Base-by-base conservation (phyloP, 2,329 filamentous ascomycete genomes). In the Byssoonygena ceratinophila region DNA sequence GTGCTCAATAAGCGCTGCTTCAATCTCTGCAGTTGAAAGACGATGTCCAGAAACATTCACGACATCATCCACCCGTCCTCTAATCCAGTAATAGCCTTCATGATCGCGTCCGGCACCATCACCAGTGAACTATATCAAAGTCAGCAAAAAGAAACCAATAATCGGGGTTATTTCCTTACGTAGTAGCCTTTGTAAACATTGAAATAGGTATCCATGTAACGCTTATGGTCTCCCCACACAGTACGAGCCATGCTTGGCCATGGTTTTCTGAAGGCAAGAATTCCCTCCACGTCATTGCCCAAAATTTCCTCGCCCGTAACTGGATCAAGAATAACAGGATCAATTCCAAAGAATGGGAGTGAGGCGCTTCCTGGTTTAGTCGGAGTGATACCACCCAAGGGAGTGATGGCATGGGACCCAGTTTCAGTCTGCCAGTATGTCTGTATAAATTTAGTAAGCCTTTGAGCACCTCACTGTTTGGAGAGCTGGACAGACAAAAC, bases 401-500 rank as follows among this genome's bases (percentile, higher is more conserved):
- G 92, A 4, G 89, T 87, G 68, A 98, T 97, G 63, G 95, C 89
- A 71, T 98, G 83, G 58, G 87, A 97, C 53, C 92, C 92, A 1
- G 92, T 98, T 76, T 98, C 92, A 50, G 92, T 98, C 80, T 98
- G 92, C 92, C 92, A 98, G 79, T 98, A 98, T 51, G 92, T 98
- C 88, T 95, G 66, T 49, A 54, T 43, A 22, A n/a, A 20, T 4
- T 46, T 12, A 32, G 9, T 32, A 31, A 9, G 18, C 16, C 43
- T 18, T 18, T 18, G 32, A 36, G 23, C n/a, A n/a, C n/a, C n/a
- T n/a, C n/a, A n/a, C n/a, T n/a, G n/a, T n/a, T n/a, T n/a, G n/a
- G n/a, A n/a, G n/a, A n/a, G n/a, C n/a, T n/a, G n/a, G n/a, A n/a
- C n/a, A n/a, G n/a, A n/a, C n/a, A n/a, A n/a, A n/a, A n/a, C n/a